Conservation (phyloP, 2,329 filamentous ascomycete species). For the Pseudogymnoascus sp. region DNA sequence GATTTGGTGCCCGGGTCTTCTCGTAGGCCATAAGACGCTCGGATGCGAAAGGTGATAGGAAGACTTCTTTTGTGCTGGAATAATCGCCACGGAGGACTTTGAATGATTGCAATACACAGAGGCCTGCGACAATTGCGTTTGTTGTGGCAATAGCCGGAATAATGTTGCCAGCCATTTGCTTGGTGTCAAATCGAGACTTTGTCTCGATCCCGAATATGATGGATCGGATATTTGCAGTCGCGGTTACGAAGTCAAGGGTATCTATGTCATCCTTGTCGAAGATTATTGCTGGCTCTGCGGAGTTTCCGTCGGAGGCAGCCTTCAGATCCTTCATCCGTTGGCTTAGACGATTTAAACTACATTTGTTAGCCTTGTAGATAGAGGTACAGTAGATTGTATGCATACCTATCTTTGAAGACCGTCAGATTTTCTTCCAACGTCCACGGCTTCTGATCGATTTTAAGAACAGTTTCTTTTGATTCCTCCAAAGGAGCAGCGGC, state of each 20-base stretch:
- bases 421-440: conserved; percentile 72
- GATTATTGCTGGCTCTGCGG: conserved; percentile 57
- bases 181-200: conserved; percentile 92
- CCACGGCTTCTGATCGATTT: conserved; percentile 71
- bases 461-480: conserved; percentile 45
- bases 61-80: conserved; percentile 69
- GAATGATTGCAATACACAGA: conserved; percentile 88
- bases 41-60: conserved; percentile 61
- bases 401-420: conserved; percentile 70
- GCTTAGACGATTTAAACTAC: conserved; percentile 64
- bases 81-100: conserved; percentile 75
- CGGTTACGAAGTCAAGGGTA: conserved; percentile 87
- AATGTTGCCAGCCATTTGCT: conserved; percentile 99
- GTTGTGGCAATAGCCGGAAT: conserved; percentile 97
- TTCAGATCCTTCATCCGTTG: conserved; percentile 61
- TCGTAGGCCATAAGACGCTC: conserved; percentile 53
- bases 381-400: not conserved
- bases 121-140: conserved; percentile 87
- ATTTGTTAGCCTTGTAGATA: conserved; percentile 15
- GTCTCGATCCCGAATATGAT: conserved; percentile 79
- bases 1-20: conserved; percentile 57
- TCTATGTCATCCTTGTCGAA: conserved; percentile 98
- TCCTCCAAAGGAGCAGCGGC: conserved; percentile 10
- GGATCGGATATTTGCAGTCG: conserved; percentile 83
- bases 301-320: conserved; percentile 35